Conservation (phyloP, 1,284 basidiomycete genomes). For the Psilocybe mexicana region DNA sequence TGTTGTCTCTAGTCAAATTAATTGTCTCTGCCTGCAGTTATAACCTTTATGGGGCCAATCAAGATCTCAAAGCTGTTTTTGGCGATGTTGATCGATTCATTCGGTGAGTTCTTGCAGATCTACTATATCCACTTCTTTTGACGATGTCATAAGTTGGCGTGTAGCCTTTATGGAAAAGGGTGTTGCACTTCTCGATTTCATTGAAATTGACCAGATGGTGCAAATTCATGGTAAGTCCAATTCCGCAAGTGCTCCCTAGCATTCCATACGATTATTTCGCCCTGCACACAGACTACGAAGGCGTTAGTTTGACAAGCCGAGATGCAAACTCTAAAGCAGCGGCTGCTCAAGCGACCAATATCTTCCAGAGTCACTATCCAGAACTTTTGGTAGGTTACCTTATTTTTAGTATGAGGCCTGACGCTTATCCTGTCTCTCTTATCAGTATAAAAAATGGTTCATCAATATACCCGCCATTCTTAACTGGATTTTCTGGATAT, state of each 20-base stretch:
- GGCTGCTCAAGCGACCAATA: constrained; percentile 65
- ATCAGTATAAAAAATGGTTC: constrained; percentile 74
- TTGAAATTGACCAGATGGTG: constrained; percentile 69
- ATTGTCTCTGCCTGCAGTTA: constrained; percentile 43
- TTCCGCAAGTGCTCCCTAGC: neutral
- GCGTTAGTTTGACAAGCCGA: constrained; percentile 65
- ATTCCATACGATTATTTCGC: neutral
- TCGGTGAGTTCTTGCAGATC: constrained; percentile 42
- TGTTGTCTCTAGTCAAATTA: neutral
- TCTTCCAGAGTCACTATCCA: constrained; percentile 75
- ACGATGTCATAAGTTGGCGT: constrained; percentile 57
- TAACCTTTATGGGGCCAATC: constrained; percentile 70
- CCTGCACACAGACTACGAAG: constrained; percentile 61
- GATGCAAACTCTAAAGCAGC: constrained; percentile 75
- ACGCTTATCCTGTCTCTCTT: neutral
- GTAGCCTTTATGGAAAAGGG: constrained; percentile 73
- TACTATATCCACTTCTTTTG: neutral
- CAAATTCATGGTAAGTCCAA: constrained; percentile 64
- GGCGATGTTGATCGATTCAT: constrained; percentile 72
- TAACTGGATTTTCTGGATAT: constrained; percentile 82
- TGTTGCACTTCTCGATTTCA: constrained; percentile 66
- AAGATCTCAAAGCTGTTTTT: constrained; percentile 66
- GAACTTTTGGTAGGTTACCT: constrained; percentile 61
- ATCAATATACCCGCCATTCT: constrained; percentile 74
- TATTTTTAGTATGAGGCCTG: neutral